Conservation (phyloP, 176 grass and related monocot species). For the Thalia dealbata region DNA sequence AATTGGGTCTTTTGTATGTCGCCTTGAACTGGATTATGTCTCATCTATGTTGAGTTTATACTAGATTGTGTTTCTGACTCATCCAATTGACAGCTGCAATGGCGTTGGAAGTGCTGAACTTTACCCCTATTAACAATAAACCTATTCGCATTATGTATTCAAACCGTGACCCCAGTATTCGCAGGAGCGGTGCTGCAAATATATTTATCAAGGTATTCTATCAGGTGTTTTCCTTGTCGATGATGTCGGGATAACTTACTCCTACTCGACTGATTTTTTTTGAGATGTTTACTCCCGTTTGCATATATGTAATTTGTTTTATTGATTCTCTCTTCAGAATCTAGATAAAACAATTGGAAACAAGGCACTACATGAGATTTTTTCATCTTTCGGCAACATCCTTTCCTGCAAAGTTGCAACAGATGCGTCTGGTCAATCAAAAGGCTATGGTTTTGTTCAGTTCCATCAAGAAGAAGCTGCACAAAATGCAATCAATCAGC, state of each 20-base stretch:
- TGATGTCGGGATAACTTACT: background rate
- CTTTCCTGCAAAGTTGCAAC: slow-evolving; percentile 58
- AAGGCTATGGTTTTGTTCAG: slow-evolving; percentile 63
- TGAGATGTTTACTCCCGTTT: too few species aligned
- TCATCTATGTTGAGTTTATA: background rate
- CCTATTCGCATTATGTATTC: slow-evolving; percentile 68
- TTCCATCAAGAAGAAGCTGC: slow-evolving; percentile 48
- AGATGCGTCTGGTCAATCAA: slow-evolving; percentile 44
- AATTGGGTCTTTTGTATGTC: background rate
- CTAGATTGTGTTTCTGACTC: background rate
- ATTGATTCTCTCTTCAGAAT: slow-evolving; percentile 30
- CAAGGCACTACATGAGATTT: slow-evolving; percentile 52
- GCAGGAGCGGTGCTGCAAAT: slow-evolving; percentile 50
- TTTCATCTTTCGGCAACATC: slow-evolving; percentile 47
- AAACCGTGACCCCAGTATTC: slow-evolving; percentile 55
- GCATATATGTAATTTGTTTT: background rate
- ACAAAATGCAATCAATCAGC: slow-evolving; percentile 38
- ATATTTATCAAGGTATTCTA: slow-evolving; percentile 55
- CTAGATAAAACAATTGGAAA: slow-evolving; percentile 57
- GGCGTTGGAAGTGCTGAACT: slow-evolving; percentile 51
- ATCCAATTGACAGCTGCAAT: slow-evolving; percentile 29
- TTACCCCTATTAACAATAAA: slow-evolving; percentile 38
- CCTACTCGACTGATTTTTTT: background rate
- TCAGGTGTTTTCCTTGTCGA: background rate
- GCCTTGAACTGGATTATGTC: background rate